Percentiles rank a stretch among this genome's conserved stretches.
phyloP scores from a whole-genome alignment of 2,329 filamentous ascomycete genomes.

The Scedosporium minutisporum region DNA sequence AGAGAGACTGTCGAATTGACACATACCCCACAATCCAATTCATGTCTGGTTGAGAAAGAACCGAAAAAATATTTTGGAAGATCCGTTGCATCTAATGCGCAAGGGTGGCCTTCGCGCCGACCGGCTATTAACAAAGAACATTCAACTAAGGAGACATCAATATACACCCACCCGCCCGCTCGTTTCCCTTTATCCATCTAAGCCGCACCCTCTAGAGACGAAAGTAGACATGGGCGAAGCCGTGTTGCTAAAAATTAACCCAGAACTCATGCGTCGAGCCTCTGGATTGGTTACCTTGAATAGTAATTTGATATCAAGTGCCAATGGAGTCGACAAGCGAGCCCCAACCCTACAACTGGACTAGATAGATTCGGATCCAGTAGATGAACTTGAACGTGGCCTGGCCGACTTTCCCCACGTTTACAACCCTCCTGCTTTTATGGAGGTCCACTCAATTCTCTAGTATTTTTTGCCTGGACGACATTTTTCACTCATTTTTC shows the following conservation, averaged over 20 bases:
- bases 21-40: background rate
- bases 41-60: background rate
- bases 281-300: background rate
- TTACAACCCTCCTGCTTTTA: background rate
- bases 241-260: slow-evolving; percentile 2
- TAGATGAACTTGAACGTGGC: background rate
- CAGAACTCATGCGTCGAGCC: background rate
- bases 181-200: background rate
- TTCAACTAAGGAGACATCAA: background rate
- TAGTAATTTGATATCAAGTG: background rate
- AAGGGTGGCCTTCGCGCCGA: background rate
- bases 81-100: background rate
- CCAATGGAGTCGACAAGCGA: background rate
- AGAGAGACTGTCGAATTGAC: background rate
- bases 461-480: background rate
- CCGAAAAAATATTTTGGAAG: background rate
- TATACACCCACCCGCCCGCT: background rate
- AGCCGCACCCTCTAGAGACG: background rate
- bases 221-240: background rate
- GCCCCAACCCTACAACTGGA: background rate
- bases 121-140: background rate
- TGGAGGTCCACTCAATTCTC: background rate
- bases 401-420: background rate
- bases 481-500: too few species aligned
- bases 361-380: background rate